Conservation (phyloP, 164 flowering plant species). For the Annona cherimola region DNA sequence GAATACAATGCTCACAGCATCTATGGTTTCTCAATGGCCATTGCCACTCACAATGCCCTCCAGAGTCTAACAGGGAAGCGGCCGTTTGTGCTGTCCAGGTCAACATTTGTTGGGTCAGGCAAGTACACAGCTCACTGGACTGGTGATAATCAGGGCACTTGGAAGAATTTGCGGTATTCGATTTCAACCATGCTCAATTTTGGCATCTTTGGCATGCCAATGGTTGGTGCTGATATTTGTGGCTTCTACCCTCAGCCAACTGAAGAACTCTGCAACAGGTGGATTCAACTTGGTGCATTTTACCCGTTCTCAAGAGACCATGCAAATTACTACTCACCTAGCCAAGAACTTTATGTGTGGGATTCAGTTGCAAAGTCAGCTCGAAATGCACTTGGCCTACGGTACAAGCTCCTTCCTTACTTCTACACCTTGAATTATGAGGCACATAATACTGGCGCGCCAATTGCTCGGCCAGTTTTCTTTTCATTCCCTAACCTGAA, state of each 20-base stretch:
- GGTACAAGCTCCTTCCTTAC: conserved; percentile 72
- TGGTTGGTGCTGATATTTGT: conserved; percentile 90
- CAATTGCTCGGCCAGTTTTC: conserved; percentile 78
- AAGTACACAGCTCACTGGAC: conserved; percentile 89
- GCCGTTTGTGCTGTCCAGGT: conserved; percentile 70
- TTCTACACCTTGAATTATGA: conserved; percentile 72
- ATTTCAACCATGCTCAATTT: conserved; percentile 75
- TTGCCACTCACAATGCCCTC: conserved; percentile 84
- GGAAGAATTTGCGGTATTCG: conserved; percentile 60
- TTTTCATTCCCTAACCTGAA: conserved; percentile 57
- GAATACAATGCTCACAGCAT: conserved; percentile 92
- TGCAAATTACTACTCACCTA: conserved; percentile 54
- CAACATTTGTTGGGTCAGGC: conserved; percentile 87
- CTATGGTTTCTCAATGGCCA: conserved; percentile 68
- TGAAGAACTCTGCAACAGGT: conserved; percentile 79
- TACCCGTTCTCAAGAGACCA: conserved; percentile 90
- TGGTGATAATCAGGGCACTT: conserved; percentile 75
- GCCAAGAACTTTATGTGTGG: conserved; percentile 85
- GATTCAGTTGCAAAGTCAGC: conserved; percentile 67
- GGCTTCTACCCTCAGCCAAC: conserved; percentile 75
- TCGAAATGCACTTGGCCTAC: conserved; percentile 66
- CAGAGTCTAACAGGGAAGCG: conserved; percentile 60
- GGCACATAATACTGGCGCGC: conserved; percentile 65
- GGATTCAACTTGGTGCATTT: conserved; percentile 89
- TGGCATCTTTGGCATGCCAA: conserved; percentile 78